A percentile compares a stretch with the other conserved stretches of the same genome.
Conservation (phyloP, 2,329 filamentous ascomycete genomes). For the Polytolypa hystricis region DNA sequence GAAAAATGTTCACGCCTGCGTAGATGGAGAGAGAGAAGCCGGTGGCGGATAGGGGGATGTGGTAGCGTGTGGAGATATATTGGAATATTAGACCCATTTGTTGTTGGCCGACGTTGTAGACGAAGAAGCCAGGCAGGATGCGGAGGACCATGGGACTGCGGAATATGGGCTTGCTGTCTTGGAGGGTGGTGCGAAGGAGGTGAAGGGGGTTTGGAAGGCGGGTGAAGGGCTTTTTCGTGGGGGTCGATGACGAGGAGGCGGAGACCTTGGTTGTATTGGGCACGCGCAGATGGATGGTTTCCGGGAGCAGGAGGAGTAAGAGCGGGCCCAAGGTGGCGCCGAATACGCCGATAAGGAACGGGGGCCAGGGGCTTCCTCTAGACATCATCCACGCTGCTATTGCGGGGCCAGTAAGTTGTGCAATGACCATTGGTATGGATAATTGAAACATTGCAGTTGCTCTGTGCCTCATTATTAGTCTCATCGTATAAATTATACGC, state of each 20-base stretch:
- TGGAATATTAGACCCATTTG: constrained; percentile 38
- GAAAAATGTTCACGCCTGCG: constrained; percentile 36
- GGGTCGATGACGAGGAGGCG: not conserved
- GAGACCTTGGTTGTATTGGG: constrained; percentile 3
- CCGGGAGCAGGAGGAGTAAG: constrained; percentile 25
- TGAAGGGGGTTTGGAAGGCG: not conserved
- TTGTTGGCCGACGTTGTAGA: constrained; percentile 38
- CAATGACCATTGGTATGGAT: constrained; percentile 28
- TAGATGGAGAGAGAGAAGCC: constrained; percentile 37
- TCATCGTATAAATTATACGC: too few relatives aligned
- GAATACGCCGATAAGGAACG: constrained; percentile 26
- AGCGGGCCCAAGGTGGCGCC: constrained; percentile 24
- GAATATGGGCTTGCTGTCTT: constrained; percentile 23
- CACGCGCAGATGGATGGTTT: constrained; percentile 24
- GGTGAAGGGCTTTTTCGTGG: constrained; percentile 4
- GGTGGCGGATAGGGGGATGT: constrained; percentile 35
- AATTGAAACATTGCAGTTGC: constrained; percentile 32
- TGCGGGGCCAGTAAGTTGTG: constrained; percentile 29
- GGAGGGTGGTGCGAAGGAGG: not conserved
- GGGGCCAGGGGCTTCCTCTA: constrained; percentile 28
- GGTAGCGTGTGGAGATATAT: constrained; percentile 42
- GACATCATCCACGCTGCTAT: constrained; percentile 32
- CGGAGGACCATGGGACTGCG: constrained; percentile 31
- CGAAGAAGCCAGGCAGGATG: constrained; percentile 36
- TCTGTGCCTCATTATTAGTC: too few relatives aligned